Evolutionary conservation across 2,329 filamentous ascomycete species (phyloP).

Genomic region (Diaporthe destruens): DNA sequence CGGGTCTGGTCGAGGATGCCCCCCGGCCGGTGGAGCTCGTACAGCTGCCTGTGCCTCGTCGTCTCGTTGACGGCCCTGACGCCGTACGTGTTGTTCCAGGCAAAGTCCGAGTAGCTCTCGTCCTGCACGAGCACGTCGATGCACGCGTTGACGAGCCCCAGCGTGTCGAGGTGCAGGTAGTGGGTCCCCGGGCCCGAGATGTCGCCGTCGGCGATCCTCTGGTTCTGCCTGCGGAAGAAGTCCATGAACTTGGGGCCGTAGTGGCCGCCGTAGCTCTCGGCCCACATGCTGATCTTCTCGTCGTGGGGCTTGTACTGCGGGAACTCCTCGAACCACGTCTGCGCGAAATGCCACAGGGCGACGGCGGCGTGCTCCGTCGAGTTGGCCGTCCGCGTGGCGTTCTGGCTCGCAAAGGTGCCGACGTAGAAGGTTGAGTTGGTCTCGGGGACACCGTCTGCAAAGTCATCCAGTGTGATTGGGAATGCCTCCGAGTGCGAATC

Average conservation of each 20-base stretch:
- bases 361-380: slow-evolving; percentile 63
- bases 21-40: slow-evolving; percentile 57
- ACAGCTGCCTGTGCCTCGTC: slow-evolving; percentile 58
- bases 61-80: slow-evolving; percentile 63
- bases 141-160: slow-evolving; percentile 40
- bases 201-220: slow-evolving; percentile 38
- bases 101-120: slow-evolving; percentile 35
- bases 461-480: slow-evolving; percentile 34
- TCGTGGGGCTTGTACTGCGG: slow-evolving; percentile 61
- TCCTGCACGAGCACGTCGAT: slow-evolving; percentile 33
- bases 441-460: slow-evolving; percentile 37
- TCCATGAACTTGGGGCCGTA: slow-evolving; percentile 57
- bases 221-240: slow-evolving; percentile 40
- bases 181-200: slow-evolving; percentile 39
- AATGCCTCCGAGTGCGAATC: slow-evolving; percentile 45
- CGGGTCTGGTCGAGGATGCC: slow-evolving; percentile 65
- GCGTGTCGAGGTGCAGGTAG: slow-evolving; percentile 41
- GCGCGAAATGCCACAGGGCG: slow-evolving; percentile 67
- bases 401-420: slow-evolving; percentile 61
- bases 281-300: slow-evolving; percentile 51
- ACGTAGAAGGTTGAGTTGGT: slow-evolving; percentile 39
- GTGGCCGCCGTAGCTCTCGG: slow-evolving; percentile 50
- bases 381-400: slow-evolving; percentile 57
- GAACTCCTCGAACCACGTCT: slow-evolving; percentile 69
- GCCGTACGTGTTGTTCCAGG: slow-evolving; percentile 61